Evolutionary conservation across 73 alveolate species (phyloP).

Genomic region (Stentor coeruleus): DNA sequence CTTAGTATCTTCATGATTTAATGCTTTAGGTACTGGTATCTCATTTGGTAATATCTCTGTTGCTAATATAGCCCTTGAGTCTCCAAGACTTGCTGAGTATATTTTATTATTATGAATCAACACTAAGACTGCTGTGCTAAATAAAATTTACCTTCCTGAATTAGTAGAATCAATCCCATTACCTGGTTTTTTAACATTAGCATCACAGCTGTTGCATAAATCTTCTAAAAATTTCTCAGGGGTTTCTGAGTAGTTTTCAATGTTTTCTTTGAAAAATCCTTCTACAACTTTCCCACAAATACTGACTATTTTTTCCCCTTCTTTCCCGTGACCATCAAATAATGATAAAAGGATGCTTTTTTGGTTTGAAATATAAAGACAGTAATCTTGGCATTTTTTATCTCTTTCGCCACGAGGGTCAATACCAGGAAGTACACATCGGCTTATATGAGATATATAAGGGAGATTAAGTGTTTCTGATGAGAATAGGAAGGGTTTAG

Average conservation of each 20-base stretch:
- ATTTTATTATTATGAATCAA: not conserved
- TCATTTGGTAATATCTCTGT: not conserved
- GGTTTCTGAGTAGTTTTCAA: not conserved
- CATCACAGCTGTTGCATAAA: too few species aligned
- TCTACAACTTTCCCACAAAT: not conserved
- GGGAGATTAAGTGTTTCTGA: not conserved
- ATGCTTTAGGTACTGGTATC: not conserved
- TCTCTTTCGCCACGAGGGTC: not conserved
- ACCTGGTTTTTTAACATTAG: not conserved
- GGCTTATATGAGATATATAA: not conserved
- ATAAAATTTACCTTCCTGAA: too few species aligned
- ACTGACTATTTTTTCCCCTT: slow-evolving; percentile 2
- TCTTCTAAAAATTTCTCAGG: not conserved
- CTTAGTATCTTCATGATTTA: not conserved
- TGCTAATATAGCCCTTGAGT: slow-evolving; percentile 3
- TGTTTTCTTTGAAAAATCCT: not conserved
- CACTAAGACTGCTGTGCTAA: not conserved
- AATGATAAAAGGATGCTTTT: not conserved
- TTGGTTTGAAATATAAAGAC: not conserved
- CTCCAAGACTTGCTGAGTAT: not conserved
- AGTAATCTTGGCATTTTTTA: slow-evolving; percentile 20
- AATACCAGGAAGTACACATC: slow-evolving; percentile 11
- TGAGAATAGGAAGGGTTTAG: not conserved
- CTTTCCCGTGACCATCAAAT: slow-evolving; percentile 16
- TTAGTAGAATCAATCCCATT: not conserved